phyloP scores from a whole-genome alignment of 1,284 basidiomycete species.

The Bondarzewia mesenterica region DNA sequence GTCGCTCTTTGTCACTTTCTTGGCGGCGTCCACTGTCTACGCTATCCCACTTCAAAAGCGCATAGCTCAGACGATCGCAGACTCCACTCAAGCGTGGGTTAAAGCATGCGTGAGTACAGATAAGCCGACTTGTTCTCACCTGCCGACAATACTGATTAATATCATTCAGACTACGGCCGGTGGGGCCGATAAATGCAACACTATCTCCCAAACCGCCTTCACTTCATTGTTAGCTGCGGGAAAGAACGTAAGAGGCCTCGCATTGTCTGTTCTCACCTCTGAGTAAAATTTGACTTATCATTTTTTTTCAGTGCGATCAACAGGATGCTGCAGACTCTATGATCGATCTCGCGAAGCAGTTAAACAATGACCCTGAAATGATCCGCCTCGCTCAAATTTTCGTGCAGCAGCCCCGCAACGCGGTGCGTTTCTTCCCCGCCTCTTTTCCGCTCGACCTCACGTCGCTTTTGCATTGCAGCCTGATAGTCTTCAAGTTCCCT shows the following conservation, averaged over 20 bases:
- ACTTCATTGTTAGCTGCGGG: conserved; percentile 44
- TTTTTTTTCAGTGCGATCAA: too few relatives aligned
- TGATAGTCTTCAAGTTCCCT: conserved; percentile 25
- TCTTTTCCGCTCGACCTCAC: background rate
- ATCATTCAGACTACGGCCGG: conserved; percentile 33
- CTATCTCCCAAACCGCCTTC: conserved; percentile 43
- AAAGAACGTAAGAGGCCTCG: too few relatives aligned
- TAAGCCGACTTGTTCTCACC: background rate
- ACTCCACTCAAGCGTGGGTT: conserved; percentile 32
- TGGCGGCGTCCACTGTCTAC: conserved; percentile 5
- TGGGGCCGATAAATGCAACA: conserved; percentile 45
- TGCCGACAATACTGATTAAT: background rate
- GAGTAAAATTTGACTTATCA: too few relatives aligned
- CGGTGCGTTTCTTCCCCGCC: conserved; percentile 18
- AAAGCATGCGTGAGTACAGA: conserved; percentile 27
- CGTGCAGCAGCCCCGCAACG: conserved; percentile 47
- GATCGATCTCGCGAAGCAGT: conserved; percentile 50
- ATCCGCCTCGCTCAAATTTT: conserved; percentile 52
- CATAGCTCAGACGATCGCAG: conserved; percentile 31
- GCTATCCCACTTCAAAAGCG: conserved; percentile 26
- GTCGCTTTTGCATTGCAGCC: conserved; percentile 19
- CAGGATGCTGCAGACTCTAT: conserved; percentile 54
- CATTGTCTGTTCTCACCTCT: too few relatives aligned
- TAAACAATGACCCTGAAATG: conserved; percentile 47
- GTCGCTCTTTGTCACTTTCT: conserved; percentile 11